Evolutionary conservation across 169 alveolate genomes (phyloP), one percentile per base, ranked within the genome.

Genomic region (Sarcocystis neurona): DNA sequence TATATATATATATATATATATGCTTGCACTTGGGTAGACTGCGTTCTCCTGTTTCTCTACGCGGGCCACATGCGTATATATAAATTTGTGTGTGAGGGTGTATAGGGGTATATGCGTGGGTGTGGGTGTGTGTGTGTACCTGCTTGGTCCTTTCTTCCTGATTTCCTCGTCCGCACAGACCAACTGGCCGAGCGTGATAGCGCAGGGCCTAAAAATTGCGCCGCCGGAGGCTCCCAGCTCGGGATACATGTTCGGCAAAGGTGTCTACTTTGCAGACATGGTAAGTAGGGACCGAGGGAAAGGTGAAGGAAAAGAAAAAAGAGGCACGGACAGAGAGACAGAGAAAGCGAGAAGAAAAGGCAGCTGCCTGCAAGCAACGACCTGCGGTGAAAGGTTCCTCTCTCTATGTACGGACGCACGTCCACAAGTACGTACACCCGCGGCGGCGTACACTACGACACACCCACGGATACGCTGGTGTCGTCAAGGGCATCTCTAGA

Each of bases 201-300:
- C 96, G 63, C 94, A 96, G 88, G 99, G 99, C 4, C 91, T 97
- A 30, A 94, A 97, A 84, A 95, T 97, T 60, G 99, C 99, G 23
- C 99, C 99, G 15, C 97, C 98, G 30, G 98, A 97, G 85, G 99
- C 98, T 37, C 98, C 98, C 4, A 94, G 94, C 6, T 92, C 97
- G 60, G 98, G 98, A 0, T 97, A 96, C 93, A 96, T 96, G 97
- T 97, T 95, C 74, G 99, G 98, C 58, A 97, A 97, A 88, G 99
- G 99, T 30, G 94, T 96, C 47, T 97, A 97, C 91, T 96, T 97
- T 90, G 98, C 99, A 10, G 99, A 97, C 91, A 87, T 95, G 94
- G 97, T 95, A 32, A 87, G 89, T 34, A 18, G 70, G 2, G 82
- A n/a, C n/a, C n/a, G 70, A 58, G 70, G 70, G 34, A 27, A 58